These are phyloP conservation scores for Coemansia sp. DNA, from an alignment of 192 early-diverging fungal genomes.

Conservation along the genomic window DNA sequence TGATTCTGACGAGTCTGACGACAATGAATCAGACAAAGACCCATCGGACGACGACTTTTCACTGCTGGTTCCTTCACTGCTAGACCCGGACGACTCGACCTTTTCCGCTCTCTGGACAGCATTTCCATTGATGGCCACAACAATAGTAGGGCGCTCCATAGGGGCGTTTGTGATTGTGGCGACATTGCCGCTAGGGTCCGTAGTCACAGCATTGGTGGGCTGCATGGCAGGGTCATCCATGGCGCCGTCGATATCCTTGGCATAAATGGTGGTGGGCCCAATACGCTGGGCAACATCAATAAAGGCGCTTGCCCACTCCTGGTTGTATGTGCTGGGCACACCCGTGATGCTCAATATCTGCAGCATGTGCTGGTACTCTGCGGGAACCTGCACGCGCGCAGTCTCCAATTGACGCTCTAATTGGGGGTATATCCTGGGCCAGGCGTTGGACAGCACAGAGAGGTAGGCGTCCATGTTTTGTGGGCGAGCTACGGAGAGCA, in stretches of 20 bases:
- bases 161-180: slow-evolving; percentile 13
- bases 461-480: slow-evolving; percentile 26
- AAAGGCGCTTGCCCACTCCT: slow-evolving; percentile 27
- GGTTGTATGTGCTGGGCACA: slow-evolving; percentile 27
- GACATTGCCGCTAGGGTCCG: slow-evolving; percentile 15
- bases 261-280: slow-evolving; percentile 38
- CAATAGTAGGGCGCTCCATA: slow-evolving; percentile 25
- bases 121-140: slow-evolving; percentile 43
- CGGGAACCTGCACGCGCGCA: slow-evolving; percentile 27
- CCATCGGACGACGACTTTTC: background rate
- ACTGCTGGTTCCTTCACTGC: background rate
- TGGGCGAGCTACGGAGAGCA: slow-evolving; percentile 31
- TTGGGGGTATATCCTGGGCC: slow-evolving; percentile 33
- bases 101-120: slow-evolving; percentile 1
- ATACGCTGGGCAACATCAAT: slow-evolving; percentile 19
- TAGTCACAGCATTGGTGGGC: slow-evolving; percentile 17
- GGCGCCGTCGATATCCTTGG: slow-evolving; percentile 23
- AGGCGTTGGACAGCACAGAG: slow-evolving; percentile 31
- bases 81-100: background rate
- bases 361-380: slow-evolving; percentile 36
- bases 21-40: background rate
- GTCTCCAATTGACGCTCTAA: slow-evolving; percentile 18
- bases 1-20: background rate
- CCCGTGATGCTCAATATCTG: slow-evolving; percentile 19
- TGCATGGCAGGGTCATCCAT: slow-evolving; percentile 11